These are phyloP conservation scores for Penicillium decumbens DNA, from an alignment of 2,329 filamentous ascomycete genomes.

Conservation along the genomic window DNA sequence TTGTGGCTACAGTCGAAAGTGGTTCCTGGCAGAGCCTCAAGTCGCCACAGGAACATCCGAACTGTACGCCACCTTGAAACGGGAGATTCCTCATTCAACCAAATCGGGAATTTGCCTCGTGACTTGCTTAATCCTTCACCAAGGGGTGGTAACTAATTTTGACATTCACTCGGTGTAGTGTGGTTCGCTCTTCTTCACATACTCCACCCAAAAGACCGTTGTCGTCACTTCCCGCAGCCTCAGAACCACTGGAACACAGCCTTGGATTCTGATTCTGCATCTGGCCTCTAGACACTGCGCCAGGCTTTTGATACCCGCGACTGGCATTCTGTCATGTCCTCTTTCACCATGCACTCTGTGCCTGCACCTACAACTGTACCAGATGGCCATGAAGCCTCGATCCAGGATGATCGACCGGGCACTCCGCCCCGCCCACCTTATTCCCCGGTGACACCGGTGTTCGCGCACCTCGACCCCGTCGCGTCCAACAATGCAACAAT, in stretches of 20 bases:
- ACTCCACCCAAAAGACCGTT: conserved; percentile 6
- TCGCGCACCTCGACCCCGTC: conserved; percentile 35
- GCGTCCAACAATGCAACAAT: conserved; percentile 28
- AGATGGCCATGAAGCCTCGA: conserved; percentile 12
- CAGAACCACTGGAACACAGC: conserved; percentile 5
- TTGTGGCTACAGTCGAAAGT: background rate
- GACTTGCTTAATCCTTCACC: background rate
- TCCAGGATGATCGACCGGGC: conserved; percentile 26
- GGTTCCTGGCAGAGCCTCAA: conserved; percentile 1
- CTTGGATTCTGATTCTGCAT: conserved; percentile 2
- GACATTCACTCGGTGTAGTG: background rate
- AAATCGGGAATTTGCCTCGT: background rate
- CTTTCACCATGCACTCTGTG: conserved; percentile 36
- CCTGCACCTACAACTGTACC: conserved; percentile 3
- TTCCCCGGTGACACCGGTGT: conserved; percentile 46
- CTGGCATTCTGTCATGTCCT: background rate
- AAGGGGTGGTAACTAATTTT: background rate
- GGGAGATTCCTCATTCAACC: background rate
- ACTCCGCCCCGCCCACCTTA: conserved; percentile 45
- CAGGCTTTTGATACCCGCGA: background rate
- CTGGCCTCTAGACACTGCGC: conserved; percentile 1
- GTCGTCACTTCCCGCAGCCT: conserved; percentile 18
- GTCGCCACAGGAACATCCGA: background rate
- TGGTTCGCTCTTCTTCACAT: background rate
- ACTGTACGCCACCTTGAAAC: background rate